These are phyloP conservation scores for Spathaspora passalidarum DNA, from an alignment of 805 yeast species.

Conservation along the genomic window DNA sequence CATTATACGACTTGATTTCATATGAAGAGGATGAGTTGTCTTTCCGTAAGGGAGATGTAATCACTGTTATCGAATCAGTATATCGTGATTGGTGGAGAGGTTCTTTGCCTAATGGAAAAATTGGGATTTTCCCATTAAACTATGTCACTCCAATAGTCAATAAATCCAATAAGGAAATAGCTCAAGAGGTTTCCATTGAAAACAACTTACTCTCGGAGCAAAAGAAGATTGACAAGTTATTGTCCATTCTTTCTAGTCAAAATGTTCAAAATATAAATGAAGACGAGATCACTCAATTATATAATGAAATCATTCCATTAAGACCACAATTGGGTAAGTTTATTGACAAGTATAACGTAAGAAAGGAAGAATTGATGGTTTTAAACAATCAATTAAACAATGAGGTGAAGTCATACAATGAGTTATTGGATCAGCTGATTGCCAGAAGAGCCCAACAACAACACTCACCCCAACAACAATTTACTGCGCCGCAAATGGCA, in stretches of 20 bases:
- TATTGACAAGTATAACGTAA: constrained; percentile 73
- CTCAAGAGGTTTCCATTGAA: constrained; percentile 50
- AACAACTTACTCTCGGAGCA: constrained; percentile 47
- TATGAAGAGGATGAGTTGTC: constrained; percentile 85
- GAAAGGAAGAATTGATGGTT: constrained; percentile 73
- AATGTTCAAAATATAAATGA: constrained; percentile 43
- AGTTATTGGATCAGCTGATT: constrained; percentile 53
- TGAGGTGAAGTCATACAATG: constrained; percentile 69
- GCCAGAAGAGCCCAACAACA: constrained; percentile 15
- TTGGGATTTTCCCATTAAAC: constrained; percentile 90
- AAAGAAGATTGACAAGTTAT: constrained; percentile 65
- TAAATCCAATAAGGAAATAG: constrained; percentile 58
- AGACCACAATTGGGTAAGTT: constrained; percentile 72
- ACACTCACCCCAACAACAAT: constrained; percentile 4
- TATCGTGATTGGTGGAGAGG: constrained; percentile 98
- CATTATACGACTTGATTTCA: constrained; percentile 77
- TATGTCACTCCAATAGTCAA: constrained; percentile 80
- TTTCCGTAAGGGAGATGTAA: constrained; percentile 82
- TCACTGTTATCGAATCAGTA: constrained; percentile 81
- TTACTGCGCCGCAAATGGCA: not conserved
- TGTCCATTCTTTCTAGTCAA: constrained; percentile 41
- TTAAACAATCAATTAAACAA: constrained; percentile 67
- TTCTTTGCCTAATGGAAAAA: constrained; percentile 63
- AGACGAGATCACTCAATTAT: constrained; percentile 66
- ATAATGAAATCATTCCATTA: constrained; percentile 68